Conservation (phyloP, 495 filamentous ascomycete genomes). For the Mytilinidion resinicola region DNA sequence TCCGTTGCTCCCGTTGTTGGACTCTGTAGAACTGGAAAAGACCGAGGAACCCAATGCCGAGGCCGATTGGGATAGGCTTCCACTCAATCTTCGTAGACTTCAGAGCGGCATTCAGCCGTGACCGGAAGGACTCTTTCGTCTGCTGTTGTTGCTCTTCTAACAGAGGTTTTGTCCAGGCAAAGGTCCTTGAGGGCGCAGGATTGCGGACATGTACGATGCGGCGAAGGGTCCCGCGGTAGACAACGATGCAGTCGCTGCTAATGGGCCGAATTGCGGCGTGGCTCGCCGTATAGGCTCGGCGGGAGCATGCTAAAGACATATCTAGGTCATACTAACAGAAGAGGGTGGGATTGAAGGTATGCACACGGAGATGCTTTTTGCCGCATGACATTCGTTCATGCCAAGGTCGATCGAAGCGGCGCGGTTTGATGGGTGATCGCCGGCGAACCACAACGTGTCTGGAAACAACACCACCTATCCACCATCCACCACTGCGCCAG, state of each 20-base stretch:
- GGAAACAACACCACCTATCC: not conserved
- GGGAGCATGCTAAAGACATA: not conserved
- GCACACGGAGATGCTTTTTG: not conserved
- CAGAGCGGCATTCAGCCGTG: conserved; percentile 56
- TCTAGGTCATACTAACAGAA: not conserved
- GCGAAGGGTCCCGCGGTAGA: not conserved
- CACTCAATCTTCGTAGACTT: conserved; percentile 77
- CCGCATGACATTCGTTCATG: not conserved
- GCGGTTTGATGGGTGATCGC: no score
- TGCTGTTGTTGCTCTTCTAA: conserved; percentile 38
- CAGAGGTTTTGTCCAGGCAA: conserved; percentile 40
- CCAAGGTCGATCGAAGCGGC: no score
- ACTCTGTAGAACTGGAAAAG: conserved; percentile 68
- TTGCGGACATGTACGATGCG: conserved; percentile 12
- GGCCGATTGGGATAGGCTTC: conserved; percentile 89
- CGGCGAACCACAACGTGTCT: not conserved
- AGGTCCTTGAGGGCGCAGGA: conserved; percentile 31
- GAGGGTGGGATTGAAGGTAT: not conserved
- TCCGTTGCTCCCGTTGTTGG: conserved; percentile 48
- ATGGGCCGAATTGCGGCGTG: conserved; percentile 12
- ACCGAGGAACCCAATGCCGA: conserved; percentile 84
- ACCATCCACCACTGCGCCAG: not conserved
- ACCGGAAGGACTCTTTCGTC: conserved; percentile 55
- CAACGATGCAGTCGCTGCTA: conserved; percentile 28
- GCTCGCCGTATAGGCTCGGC: not conserved